Evolutionary conservation across 192 early-diverging fungal species (phyloP).

Genomic region (Rhizophagus sp.): DNA sequence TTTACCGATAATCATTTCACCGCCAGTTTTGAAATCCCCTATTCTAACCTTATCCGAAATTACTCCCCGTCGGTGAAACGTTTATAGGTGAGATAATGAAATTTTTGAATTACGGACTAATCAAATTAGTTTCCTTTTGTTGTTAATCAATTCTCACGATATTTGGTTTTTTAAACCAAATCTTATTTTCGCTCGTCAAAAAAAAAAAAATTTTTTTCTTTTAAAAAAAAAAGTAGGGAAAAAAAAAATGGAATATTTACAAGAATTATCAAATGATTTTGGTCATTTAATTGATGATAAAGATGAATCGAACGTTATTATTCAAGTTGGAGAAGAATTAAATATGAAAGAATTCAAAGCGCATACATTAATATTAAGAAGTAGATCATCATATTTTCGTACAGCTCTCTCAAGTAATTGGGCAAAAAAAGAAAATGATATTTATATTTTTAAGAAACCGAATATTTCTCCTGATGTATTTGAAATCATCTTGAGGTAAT

Average conservation of each 20-base stretch:
- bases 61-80: too few species aligned
- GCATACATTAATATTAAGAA: neutral
- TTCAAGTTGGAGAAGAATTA: neutral
- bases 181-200: too few species aligned
- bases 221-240: too few species aligned
- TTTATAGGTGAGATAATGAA: too few species aligned
- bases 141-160: too few species aligned
- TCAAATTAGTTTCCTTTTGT: too few species aligned
- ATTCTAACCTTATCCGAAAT: too few species aligned
- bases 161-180: too few species aligned
- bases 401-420: neutral
- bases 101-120: too few species aligned
- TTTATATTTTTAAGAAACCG: neutral
- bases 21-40: too few species aligned
- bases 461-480: neutral
- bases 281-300: neutral
- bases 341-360: neutral
- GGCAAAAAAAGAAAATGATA: neutral
- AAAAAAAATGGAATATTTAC: neutral
- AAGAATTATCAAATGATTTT: neutral
- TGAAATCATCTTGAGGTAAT: neutral
- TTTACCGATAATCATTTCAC: too few species aligned
- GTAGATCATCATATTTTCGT: neutral
- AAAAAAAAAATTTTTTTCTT: too few species aligned
- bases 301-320: neutral